These are phyloP conservation scores for Annulohypoxylon bovei DNA, from an alignment of 495 filamentous ascomycete species.

Conservation along the genomic window DNA sequence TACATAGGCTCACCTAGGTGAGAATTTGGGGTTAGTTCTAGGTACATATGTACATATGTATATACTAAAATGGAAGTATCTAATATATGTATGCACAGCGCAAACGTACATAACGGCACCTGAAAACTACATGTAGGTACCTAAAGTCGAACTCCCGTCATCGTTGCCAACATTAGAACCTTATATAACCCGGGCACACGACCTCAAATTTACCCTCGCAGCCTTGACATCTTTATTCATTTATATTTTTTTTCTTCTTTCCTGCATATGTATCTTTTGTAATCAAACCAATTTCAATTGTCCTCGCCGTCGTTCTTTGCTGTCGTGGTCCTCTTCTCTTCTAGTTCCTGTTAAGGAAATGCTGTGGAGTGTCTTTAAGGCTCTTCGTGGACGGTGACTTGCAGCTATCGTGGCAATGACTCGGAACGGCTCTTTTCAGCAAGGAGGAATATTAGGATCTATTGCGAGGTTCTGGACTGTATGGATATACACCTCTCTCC, in stretches of 20 bases:
- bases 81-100: no score
- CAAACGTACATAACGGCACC: no score
- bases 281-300: background rate
- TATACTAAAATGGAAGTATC: no score
- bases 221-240: background rate
- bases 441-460: slow-evolving; percentile 49
- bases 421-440: slow-evolving; percentile 38
- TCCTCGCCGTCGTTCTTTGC: background rate
- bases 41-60: background rate
- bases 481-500: slow-evolving; percentile 20
- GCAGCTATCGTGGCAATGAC: slow-evolving; percentile 50
- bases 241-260: background rate
- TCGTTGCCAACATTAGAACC: background rate
- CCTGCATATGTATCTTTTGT: background rate
- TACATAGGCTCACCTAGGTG: slow-evolving; percentile 8
- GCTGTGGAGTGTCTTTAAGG: slow-evolving; percentile 48
- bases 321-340: background rate
- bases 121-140: no score
- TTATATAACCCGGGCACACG: slow-evolving; percentile 15
- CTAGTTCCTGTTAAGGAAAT: slow-evolving; percentile 25
- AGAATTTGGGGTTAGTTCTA: background rate
- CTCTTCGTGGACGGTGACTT: slow-evolving; percentile 58
- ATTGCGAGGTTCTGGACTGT: slow-evolving; percentile 63
- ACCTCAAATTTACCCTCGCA: slow-evolving; percentile 5
- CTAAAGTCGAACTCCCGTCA: slow-evolving; percentile 3